Evolutionary conservation across 345 rosid species (phyloP), one percentile per base, ranked within the genome.

Genomic region (Heritiera fomes): DNA sequence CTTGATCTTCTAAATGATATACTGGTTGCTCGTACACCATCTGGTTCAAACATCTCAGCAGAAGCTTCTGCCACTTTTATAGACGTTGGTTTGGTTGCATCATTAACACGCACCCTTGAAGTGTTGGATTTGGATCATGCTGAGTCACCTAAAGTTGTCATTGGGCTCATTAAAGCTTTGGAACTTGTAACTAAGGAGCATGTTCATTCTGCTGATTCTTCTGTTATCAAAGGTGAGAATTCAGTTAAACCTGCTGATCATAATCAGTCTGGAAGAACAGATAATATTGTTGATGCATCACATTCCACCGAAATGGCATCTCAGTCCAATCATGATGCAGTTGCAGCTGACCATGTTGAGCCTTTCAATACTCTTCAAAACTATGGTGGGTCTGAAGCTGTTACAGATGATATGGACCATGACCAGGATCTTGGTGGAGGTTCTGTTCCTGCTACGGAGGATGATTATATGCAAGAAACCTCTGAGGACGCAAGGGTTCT

Each of bases 131-230:
- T 95, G 83, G 98, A 95, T 87, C 92, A 91, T 83, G 72, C 83
- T 58, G 95, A 93, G 72, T 93, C 99, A 18, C 93, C 98, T 34
- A 93, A 95, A 87, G 86, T 92, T 85, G 98, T 92, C 52, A 89
- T 89, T 50, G 98, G 90, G 50, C 86, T 92, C 56, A 80, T 95
- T 80, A 95, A 92, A 88, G 90, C 92, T 63, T 85, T 95, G 88
- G 99, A 95, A 88, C 80, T 92, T 87, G 98, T 95, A 53, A 91
- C 96, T 3, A 95, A 93, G 88, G 99, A 95, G 83, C 92, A 95
- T 84, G 91, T 92, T 62, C 91, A 86, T 80, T 85, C 91, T 75
- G 84, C 82, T 75, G 92, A 90, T 81, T 83, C 90, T 72, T 86
- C 70, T 79, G 72, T 82, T 13, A 88, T 79, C 46, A 93, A 92